Evolutionary conservation across 2,329 filamentous ascomycete genomes (phyloP), one percentile per base, ranked within the genome.

Genomic region (Sporothrix dimorphospora): DNA sequence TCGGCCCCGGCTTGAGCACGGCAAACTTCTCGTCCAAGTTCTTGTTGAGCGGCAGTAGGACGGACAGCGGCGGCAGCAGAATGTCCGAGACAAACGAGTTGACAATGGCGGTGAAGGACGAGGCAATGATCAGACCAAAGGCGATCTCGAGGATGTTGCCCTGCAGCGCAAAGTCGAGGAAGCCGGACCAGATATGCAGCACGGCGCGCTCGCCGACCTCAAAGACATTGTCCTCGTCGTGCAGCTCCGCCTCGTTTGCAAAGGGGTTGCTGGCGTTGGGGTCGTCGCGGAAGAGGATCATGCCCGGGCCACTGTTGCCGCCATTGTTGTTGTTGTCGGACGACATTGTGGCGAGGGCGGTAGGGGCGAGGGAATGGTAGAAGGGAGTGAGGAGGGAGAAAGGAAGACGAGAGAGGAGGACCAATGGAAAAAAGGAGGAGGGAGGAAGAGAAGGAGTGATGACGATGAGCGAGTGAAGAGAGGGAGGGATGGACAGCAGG

Each of bases 11-110:
- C 49, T 83, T 85, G 38, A 93, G 80, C 7, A 92, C 87, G 0
- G 90, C 88, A 78, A 94, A 94, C 79, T 92, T 92, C 81, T 92
- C 88, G 77, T 92, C 89, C 77, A 94, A 85, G 78, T 93, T 93
- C 75, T 88, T 87, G 76, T 91, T 87, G 71, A 93, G 81, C 66
- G 91, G 91, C 4, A 92, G 85, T 27, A 94, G 81, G 55, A 93
- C 81, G 1, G 91, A 91, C 38, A 94, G 82, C 0, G 91, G 85
- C 5, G 91, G 92, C 74, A 93, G 86, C 61, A 93, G 81, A 45
- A 93, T 87, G 76, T 92, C 90, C 73, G 86, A 88, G 70, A 93
- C 90, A 77, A 93, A 90, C 9, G 89, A 91, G 72, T 90, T 92
- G 72, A 92, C 90, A 63, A 93, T 85, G 71, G 88, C 85, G 3